Base-by-base conservation (phyloP, 2,329 filamentous ascomycete species). In the Aureobasidium mangrovei region DNA sequence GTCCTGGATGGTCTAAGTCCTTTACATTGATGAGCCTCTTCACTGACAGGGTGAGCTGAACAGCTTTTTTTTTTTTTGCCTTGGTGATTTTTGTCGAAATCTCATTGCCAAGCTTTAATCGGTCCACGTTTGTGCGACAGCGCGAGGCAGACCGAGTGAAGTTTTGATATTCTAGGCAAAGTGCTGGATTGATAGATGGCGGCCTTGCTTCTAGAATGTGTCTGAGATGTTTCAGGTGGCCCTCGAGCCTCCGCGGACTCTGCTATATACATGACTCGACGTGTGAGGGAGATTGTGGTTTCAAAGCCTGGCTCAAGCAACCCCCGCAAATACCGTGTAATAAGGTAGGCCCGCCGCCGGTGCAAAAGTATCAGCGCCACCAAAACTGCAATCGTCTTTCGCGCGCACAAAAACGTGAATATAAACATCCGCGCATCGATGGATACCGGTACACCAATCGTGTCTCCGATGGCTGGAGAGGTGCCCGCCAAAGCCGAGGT, bases 401-500 rank as follows among this genome's bases (percentile, higher is more conserved):
- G 27, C 46, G 27, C 35, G 46, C 35, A 40, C 8, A 40, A 32
- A 4, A 35, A 31, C 26, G 4, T 27, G 26, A 26, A 10, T 10
- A 33, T 12, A 29, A 9, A 3, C 18, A 26, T 7, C 10, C 9
- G 38, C 38, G 41, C 55, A 56, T 40, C 38, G 38, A 57, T 57
- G 56, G 56, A 57, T 35, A 52, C 26, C 27, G 51, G 40, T 47
- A 53, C 47, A 36, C 31, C 47, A 18, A 52, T 33, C 10, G 42
- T 42, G n/a, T 47, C 54, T 3, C 46, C 44, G 4, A 48, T 49
- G 29, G 35, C 52, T 31, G 53, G 41, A n/a, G 58, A 59, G 27
- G 47, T 61, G 28, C 72, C 72, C 42, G 61, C 62, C 29, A 69
- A 72, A 51, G 65, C 69, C 49, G 73, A 76, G 53, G 74, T 77